A percentile compares a stretch with the other conserved stretches of the same genome.
Evolutionary conservation across 2,329 filamentous ascomycete species (phyloP).

Genomic region (Scedosporium dehoogii): DNA sequence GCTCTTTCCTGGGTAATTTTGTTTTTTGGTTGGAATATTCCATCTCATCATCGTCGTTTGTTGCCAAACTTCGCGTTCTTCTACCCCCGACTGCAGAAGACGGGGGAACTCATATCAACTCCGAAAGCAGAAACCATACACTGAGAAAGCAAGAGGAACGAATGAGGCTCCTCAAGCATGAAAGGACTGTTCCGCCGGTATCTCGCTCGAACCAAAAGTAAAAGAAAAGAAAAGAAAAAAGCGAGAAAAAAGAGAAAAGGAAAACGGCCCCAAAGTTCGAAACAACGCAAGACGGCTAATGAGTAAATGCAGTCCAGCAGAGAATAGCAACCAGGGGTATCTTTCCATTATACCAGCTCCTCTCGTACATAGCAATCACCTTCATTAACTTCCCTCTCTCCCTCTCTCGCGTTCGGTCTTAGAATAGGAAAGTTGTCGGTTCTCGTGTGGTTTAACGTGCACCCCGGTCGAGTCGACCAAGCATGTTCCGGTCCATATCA

Average conservation of each 20-base stretch:
- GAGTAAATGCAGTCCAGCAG: neutral
- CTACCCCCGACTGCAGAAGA: neutral
- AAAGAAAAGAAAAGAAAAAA: neutral
- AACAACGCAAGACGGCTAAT: too few species aligned
- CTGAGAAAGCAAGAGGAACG: neutral
- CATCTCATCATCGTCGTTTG: constrained; percentile 5
- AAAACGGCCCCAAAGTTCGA: too few species aligned
- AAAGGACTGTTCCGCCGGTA: neutral
- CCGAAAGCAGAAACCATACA: neutral
- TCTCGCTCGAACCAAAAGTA: neutral
- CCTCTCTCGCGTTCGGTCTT: too few species aligned
- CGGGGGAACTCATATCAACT: neutral
- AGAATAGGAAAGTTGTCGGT: neutral
- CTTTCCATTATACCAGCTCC: too few species aligned
- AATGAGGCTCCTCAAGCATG: neutral
- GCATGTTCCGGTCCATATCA: constrained; percentile 5
- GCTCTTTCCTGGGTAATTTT: neutral
- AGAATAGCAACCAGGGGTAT: neutral
- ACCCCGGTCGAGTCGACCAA: neutral
- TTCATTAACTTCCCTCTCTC: too few species aligned
- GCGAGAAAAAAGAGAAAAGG: neutral
- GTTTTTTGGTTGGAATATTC: neutral
- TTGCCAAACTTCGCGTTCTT: constrained; percentile 7
- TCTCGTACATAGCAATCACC: too few species aligned
- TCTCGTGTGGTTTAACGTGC: neutral